These are phyloP conservation scores for Trichophyton verrucosum DNA, from an alignment of 2,329 filamentous ascomycete genomes.

Conservation along the genomic window DNA sequence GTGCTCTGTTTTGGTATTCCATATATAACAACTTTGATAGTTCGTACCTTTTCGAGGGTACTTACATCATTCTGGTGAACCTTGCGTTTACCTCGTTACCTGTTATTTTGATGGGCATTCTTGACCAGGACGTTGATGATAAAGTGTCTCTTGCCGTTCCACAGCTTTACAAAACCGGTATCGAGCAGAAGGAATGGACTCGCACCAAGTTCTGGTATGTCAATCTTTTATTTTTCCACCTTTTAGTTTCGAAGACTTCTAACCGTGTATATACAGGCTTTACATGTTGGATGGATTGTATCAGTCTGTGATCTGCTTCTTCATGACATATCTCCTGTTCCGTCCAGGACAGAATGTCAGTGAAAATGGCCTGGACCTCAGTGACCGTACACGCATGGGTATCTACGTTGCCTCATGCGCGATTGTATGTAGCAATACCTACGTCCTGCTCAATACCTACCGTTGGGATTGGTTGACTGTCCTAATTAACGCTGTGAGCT, in stretches of 20 bases:
- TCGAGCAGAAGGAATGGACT: constrained; percentile 94
- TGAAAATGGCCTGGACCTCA: constrained; percentile 59
- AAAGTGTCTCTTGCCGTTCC: constrained; percentile 87
- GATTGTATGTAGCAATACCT: constrained; percentile 80
- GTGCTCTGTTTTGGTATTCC: constrained; percentile 94
- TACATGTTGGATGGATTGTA: constrained; percentile 95
- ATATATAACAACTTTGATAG: constrained; percentile 94
- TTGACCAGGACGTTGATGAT: constrained; percentile 95
- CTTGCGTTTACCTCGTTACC: constrained; percentile 91
- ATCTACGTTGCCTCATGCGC: constrained; percentile 74
- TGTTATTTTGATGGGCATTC: constrained; percentile 86
- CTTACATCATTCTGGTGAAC: constrained; percentile 94
- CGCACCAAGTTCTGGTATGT: constrained; percentile 89
- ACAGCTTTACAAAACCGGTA: constrained; percentile 87
- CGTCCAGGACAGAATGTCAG: constrained; percentile 55
- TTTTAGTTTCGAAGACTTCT: constrained; percentile 2
- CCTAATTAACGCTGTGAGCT: constrained; percentile 68
- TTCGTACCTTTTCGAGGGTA: constrained; percentile 94
- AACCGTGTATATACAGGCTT: constrained; percentile 40
- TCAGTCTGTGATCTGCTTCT: constrained; percentile 88
- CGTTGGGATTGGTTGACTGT: constrained; percentile 96
- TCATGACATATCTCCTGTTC: constrained; percentile 77
- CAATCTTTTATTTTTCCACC: not conserved
- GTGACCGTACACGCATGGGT: constrained; percentile 73
- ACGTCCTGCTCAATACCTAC: constrained; percentile 92